Evolutionary conservation across 2,329 filamentous ascomycete species (phyloP), one percentile per base, ranked within the genome.

Genomic region (Gyromitra esculenta): DNA sequence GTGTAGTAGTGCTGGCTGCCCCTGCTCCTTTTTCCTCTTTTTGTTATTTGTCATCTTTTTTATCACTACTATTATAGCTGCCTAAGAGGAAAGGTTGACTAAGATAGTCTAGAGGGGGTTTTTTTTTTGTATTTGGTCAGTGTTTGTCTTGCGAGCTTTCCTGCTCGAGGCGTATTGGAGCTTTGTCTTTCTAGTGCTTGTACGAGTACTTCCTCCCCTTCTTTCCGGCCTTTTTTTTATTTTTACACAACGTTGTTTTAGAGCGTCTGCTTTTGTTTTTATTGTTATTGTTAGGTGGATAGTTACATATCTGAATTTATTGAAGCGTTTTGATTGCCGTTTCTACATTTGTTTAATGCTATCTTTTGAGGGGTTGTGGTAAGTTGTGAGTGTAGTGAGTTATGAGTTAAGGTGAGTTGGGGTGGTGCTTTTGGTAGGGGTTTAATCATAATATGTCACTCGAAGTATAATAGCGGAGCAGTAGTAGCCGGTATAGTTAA

Each of bases 1-100:
- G 25, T 45, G 31, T 75, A 75, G 31, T 75, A 75, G 57, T 18
- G n/a, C 4, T 62, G 35, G 54, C 5, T 13, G 31, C 8, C 35
- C n/a, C 48, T 8, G 6, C 48, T 18, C 7, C 52, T n/a, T 15
- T 35, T 11, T 21, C 48, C 7, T 15, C 52, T n/a, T 15, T 35
- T 11, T 21, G 21, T 13, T 57, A 37, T 37, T 57, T 57, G 15
- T 15, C 35, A n/a, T 37, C n/a, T n/a, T 8, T 56, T 11, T 18
- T 31, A 25, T 11, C 21, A 54, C 9, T 13, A 18, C 25, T 11
- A 52, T 52, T 52, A 52, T 18, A 31, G 25, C 4, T 4, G 4
- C 25, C 25, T 31, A 3, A 2, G 25, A 31, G 2, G 25, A 31
- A 31, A 31, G 25, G 48, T 18, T 1, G 48, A 18, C 13, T 54